A percentile compares a stretch with the other conserved stretches of the same genome.
These are phyloP conservation scores for Spathaspora passalidarum DNA, from an alignment of 805 yeast genomes.

Conservation along the genomic window DNA sequence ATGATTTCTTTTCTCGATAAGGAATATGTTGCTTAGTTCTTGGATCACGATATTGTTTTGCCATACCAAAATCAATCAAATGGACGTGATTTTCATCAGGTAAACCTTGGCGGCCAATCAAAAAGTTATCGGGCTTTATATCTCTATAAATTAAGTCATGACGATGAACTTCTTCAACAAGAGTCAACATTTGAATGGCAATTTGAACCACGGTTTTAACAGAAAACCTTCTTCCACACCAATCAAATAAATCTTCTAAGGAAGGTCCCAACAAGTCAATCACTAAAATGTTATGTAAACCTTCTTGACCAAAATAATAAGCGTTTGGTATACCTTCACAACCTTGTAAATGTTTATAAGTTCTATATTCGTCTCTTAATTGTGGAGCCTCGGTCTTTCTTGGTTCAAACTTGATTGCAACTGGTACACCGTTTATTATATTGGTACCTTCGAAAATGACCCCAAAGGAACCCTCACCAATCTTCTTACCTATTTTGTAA, in stretches of 20 bases:
- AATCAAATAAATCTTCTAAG: constrained; percentile 77
- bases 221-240: constrained; percentile 79
- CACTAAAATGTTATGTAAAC: constrained; percentile 72
- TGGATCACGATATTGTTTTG: constrained; percentile 80
- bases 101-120: constrained; percentile 61
- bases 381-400: constrained; percentile 83
- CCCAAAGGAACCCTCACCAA: constrained; percentile 87
- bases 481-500: constrained; percentile 77
- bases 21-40: constrained; percentile 79
- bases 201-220: constrained; percentile 71
- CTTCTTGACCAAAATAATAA: constrained; percentile 83
- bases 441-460: constrained; percentile 81
- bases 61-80: constrained; percentile 84
- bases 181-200: constrained; percentile 73
- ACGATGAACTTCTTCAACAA: constrained; percentile 72
- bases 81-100: constrained; percentile 67
- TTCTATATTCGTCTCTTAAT: constrained; percentile 74
- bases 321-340: constrained; percentile 79
- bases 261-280: constrained; percentile 80
- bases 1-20: constrained; percentile 73
- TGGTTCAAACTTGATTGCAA: constrained; percentile 80
- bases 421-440: constrained; percentile 58
- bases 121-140: constrained; percentile 80
- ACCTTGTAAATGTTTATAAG: constrained; percentile 68
- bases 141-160: constrained; percentile 77